Base-by-base conservation (phyloP, 495 filamentous ascomycete species). In the Aspergillus taichungensis region DNA sequence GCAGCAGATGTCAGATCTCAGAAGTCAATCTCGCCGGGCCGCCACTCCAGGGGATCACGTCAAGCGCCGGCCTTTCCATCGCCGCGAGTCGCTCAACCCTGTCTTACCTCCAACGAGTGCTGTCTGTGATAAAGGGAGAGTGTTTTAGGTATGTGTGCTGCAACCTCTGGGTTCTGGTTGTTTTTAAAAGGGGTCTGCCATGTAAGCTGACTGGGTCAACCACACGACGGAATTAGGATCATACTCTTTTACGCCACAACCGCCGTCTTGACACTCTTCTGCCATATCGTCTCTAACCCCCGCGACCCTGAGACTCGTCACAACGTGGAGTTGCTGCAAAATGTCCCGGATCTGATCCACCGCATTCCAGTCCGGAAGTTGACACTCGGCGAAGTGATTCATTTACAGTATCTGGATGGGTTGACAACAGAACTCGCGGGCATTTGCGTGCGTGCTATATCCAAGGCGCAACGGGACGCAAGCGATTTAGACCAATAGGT, bases 81-180 rank as follows among this genome's bases (percentile, higher is more conserved):
- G 38, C 13, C 33, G 49, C 53, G 1, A 50, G 50, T 33, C 40
- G 50, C 11, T 56, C 53, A 30, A 52, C 53, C 6, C 43, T 56
- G 1, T 52, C 43, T 4, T 48, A 33, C 37, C 53, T 56, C 1
- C 39, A 47, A 28, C 34, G 11, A n/a, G 39, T 34, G 18, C 10
- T 47, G 12, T 44, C 49, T 13, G 38, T 43, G 42, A 47, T 47
- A 36, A 32, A 46, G 18, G 43, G 40, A 0, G 44, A 55, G 53
- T 60, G 14, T 45, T 68, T 42, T 48, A 53, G 32, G 62, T 62
- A 9, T 62, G 61, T 24, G 7, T 13, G 14, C 27, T 11, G n/a
- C n/a, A n/a, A n/a, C 30, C 11, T 34, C 14, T 8, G 7, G 27
- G 18, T 30, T 24, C 30, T n/a, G 5, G 10, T 0, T 14, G n/a